phyloP scores from a whole-genome alignment of 495 filamentous ascomycete genomes.

The Aspergillus biplanus region DNA sequence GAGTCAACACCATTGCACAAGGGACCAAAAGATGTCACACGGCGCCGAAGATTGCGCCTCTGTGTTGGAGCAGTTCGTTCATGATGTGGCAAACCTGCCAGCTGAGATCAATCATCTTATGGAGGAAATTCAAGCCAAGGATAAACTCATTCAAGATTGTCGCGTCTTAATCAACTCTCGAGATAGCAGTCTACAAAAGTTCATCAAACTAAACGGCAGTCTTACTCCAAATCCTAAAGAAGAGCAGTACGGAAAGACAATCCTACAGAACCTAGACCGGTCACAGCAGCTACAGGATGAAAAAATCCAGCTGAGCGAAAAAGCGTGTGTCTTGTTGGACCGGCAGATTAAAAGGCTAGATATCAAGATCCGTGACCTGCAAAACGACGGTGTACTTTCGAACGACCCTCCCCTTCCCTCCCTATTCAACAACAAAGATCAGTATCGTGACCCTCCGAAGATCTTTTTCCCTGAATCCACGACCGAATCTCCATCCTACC shows the following conservation, averaged over 20 bases:
- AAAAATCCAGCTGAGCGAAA: slow-evolving; percentile 79
- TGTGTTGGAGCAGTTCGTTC: slow-evolving; percentile 91
- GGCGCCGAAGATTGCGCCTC: slow-evolving; percentile 76
- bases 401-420: slow-evolving; percentile 80
- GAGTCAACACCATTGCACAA: neutral
- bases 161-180: slow-evolving; percentile 72
- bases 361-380: slow-evolving; percentile 79
- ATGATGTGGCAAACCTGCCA: slow-evolving; percentile 87
- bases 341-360: slow-evolving; percentile 89
- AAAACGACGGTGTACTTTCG: slow-evolving; percentile 77
- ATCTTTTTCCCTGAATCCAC: slow-evolving; percentile 52
- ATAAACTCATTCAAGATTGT: slow-evolving; percentile 75
- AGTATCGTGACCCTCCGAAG: slow-evolving; percentile 58
- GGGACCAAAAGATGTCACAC: slow-evolving; percentile 36
- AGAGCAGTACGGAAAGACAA: slow-evolving; percentile 68
- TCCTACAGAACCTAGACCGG: slow-evolving; percentile 70
- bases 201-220: slow-evolving; percentile 83
- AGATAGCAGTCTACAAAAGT: slow-evolving; percentile 86
- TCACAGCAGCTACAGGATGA: slow-evolving; percentile 80
- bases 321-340: slow-evolving; percentile 77
- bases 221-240: slow-evolving; percentile 85
- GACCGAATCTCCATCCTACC: slow-evolving; percentile 41
- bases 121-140: slow-evolving; percentile 93
- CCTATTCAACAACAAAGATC: slow-evolving; percentile 64
- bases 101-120: slow-evolving; percentile 90